A percentile compares a stretch with the other conserved stretches of the same genome.
Conservation (phyloP, 768 basidiomycete genomes). For the Naganishia vaughanmartiniae region DNA sequence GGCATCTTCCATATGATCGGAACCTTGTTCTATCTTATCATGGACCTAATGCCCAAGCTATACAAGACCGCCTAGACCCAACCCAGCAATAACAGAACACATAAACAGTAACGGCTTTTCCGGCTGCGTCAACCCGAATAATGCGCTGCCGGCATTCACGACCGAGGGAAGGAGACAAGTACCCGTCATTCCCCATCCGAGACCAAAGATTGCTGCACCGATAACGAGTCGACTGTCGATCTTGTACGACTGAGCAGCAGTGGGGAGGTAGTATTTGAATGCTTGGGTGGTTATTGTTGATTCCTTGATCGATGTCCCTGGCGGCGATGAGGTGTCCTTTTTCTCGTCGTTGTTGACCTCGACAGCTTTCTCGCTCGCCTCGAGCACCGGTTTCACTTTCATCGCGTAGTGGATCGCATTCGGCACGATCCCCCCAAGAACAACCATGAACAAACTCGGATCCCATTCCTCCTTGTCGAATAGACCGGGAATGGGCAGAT, state of each 20-base stretch:
- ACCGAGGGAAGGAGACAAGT: constrained; percentile 41
- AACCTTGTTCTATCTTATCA: background rate
- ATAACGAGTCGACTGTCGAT: constrained; percentile 38
- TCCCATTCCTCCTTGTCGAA: constrained; percentile 42
- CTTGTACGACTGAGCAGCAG: constrained; percentile 7
- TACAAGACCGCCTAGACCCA: constrained; percentile 11
- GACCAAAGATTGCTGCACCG: constrained; percentile 49
- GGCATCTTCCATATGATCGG: too few species aligned
- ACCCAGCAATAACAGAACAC: background rate
- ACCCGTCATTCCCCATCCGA: constrained; percentile 52
- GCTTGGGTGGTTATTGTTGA: background rate
- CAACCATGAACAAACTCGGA: constrained; percentile 50
- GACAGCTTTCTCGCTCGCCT: background rate
- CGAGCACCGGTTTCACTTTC: background rate
- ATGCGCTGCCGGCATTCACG: constrained; percentile 1
- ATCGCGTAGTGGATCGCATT: constrained; percentile 43
- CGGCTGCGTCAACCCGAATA: constrained; percentile 4
- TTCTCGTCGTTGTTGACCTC: constrained; percentile 23
- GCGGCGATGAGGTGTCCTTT: background rate
- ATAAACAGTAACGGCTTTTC: background rate
- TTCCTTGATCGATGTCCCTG: background rate
- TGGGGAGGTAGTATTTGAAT: constrained; percentile 16
- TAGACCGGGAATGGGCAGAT: constrained; percentile 33
- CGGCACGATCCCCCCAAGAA: constrained; percentile 49
- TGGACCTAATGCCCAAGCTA: background rate